These are phyloP conservation scores for Kodamaea plutei DNA, from an alignment of 1,139 yeast species.

Conservation along the genomic window DNA sequence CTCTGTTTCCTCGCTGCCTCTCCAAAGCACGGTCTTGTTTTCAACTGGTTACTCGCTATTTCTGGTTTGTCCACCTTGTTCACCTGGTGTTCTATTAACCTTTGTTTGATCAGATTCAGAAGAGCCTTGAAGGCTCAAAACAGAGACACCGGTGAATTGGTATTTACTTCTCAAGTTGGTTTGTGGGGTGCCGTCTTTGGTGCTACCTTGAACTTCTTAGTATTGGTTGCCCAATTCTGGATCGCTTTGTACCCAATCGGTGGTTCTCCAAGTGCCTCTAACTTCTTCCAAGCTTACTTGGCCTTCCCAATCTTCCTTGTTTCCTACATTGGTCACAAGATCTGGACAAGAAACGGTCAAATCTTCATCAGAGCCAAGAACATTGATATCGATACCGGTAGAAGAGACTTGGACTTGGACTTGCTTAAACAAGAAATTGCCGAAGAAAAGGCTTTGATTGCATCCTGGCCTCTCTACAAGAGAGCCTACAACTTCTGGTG, in stretches of 20 bases:
- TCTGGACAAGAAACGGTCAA: slow-evolving; percentile 27
- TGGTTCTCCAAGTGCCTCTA: slow-evolving; percentile 23
- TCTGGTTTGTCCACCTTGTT: slow-evolving; percentile 41
- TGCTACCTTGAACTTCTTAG: slow-evolving; percentile 27
- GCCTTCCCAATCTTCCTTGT: slow-evolving; percentile 32
- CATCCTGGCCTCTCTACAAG: slow-evolving; percentile 46
- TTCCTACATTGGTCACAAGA: slow-evolving; percentile 32
- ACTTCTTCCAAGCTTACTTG: slow-evolving; percentile 33
- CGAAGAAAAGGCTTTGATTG: slow-evolving; percentile 51
- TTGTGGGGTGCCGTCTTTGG: slow-evolving; percentile 36
- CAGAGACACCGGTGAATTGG: slow-evolving; percentile 30
- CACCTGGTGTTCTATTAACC: slow-evolving; percentile 38
- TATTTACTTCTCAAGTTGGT: slow-evolving; percentile 37
- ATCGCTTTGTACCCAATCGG: slow-evolving; percentile 37
- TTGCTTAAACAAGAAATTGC: slow-evolving; percentile 60
- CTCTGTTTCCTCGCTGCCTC: slow-evolving; percentile 40
- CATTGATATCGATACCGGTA: slow-evolving; percentile 65
- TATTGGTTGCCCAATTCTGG: slow-evolving; percentile 42
- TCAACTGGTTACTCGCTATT: slow-evolving; percentile 40
- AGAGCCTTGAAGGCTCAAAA: slow-evolving; percentile 31
- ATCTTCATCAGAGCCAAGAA: slow-evolving; percentile 32
- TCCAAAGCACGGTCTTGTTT: slow-evolving; percentile 32
- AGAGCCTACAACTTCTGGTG: slow-evolving; percentile 56
- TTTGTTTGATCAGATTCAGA: slow-evolving; percentile 38
- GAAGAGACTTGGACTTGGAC: slow-evolving; percentile 62